phyloP scores from a whole-genome alignment of 2,329 filamentous ascomycete genomes.

The Aspergillus vadensis region DNA sequence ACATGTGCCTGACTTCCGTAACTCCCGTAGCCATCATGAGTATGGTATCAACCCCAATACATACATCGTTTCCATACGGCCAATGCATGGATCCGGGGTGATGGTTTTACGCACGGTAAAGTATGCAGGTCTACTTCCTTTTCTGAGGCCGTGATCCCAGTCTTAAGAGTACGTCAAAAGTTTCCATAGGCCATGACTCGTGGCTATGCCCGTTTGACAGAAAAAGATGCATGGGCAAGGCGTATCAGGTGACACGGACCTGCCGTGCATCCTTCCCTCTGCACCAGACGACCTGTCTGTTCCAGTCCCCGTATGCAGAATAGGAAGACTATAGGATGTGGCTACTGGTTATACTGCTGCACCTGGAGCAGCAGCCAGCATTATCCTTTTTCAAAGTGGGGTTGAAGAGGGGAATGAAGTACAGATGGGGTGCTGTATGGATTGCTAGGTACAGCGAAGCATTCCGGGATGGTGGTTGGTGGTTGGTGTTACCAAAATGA shows the following conservation, averaged over 20 bases:
- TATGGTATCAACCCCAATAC: not conserved
- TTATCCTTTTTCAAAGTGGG: not conserved
- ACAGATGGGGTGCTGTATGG: not conserved
- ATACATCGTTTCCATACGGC: not conserved
- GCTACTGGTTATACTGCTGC: not conserved
- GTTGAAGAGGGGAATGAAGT: not conserved
- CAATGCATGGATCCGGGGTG: not conserved
- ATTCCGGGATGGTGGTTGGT: not conserved
- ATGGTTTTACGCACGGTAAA: not conserved
- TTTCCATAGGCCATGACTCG: not conserved
- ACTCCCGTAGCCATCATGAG: not conserved
- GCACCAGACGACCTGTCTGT: not conserved
- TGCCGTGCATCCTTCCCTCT: not conserved
- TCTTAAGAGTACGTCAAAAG: not conserved
- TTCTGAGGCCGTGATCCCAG: not conserved
- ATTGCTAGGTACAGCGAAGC: not conserved
- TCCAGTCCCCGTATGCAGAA: not conserved
- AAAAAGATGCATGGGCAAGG: not conserved
- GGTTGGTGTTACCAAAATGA: not conserved
- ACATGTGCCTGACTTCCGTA: not conserved
- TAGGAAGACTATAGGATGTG: not conserved
- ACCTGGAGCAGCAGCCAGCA: not conserved
- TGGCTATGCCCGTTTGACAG: not conserved
- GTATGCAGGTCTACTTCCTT: not conserved
- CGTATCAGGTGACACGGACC: conserved; percentile 4